These are phyloP conservation scores for Ceratocystis lukuohia DNA, from an alignment of 2,329 filamentous ascomycete species.

Conservation along the genomic window DNA sequence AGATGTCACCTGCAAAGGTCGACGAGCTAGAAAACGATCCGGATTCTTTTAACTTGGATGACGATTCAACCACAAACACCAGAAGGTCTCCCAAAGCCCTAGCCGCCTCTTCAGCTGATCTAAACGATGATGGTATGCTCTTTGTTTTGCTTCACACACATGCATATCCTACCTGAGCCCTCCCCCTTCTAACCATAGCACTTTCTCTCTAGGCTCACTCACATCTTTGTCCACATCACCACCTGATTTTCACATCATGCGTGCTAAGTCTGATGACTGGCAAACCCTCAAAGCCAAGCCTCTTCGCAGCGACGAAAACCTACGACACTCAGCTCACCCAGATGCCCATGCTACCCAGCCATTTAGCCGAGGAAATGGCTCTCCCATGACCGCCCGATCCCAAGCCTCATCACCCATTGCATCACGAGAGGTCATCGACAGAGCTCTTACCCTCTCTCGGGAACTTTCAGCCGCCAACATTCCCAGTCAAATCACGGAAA, in stretches of 20 bases:
- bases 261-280: slow-evolving; percentile 36
- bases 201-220: slow-evolving; percentile 30
- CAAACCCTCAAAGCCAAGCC: slow-evolving; percentile 28
- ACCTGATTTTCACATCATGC: slow-evolving; percentile 35
- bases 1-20: slow-evolving; percentile 34
- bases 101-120: slow-evolving; percentile 27
- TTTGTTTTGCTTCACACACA: background rate
- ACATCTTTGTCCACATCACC: slow-evolving; percentile 43
- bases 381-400: slow-evolving; percentile 43
- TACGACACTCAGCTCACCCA: slow-evolving; percentile 37
- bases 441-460: slow-evolving; percentile 72
- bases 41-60: slow-evolving; percentile 35
- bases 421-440: slow-evolving; percentile 61
- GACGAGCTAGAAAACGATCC: slow-evolving; percentile 17
- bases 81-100: slow-evolving; percentile 33
- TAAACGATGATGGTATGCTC: slow-evolving; percentile 26
- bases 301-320: slow-evolving; percentile 41
- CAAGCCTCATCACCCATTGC: slow-evolving; percentile 64
- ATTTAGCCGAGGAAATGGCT: slow-evolving; percentile 28
- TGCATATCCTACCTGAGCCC: background rate
- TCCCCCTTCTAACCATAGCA: background rate
- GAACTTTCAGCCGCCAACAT: slow-evolving; percentile 86
- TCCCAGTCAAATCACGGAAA: slow-evolving; percentile 79
- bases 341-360: slow-evolving; percentile 28
- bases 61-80: slow-evolving; percentile 53